Percentiles rank a stretch among this genome's conserved stretches.
Conservation (phyloP, 176 grass and related monocot genomes). For the Metroxylon sagu region DNA sequence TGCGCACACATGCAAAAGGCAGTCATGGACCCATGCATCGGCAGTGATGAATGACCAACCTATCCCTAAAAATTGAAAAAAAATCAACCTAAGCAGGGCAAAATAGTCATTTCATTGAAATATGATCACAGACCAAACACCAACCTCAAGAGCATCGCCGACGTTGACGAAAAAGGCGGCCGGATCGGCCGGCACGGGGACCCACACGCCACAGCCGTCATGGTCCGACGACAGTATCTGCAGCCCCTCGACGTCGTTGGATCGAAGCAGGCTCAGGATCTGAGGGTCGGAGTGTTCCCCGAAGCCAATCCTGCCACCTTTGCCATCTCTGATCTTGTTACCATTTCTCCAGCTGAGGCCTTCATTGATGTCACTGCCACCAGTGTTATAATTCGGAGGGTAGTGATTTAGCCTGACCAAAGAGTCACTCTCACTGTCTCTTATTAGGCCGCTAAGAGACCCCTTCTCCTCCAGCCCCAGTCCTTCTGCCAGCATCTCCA, state of each 20-base stretch:
- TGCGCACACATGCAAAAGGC: no score
- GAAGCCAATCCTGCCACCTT: slow-evolving; percentile 41
- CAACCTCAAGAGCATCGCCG: slow-evolving; percentile 82
- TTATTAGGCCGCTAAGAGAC: slow-evolving; percentile 55
- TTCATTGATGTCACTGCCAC: no score
- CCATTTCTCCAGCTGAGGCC: no score
- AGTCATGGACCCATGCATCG: no score
- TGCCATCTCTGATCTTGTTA: no score
- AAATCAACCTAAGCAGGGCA: no score
- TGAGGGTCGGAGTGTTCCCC: slow-evolving; percentile 91
- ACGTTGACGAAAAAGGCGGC: slow-evolving; percentile 67
- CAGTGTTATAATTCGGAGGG: slow-evolving; percentile 27
- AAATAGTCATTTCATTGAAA: no score
- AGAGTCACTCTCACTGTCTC: slow-evolving; percentile 66
- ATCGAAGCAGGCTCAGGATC: slow-evolving; percentile 68
- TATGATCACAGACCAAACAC: neutral
- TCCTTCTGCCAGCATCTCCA: slow-evolving; percentile 76
- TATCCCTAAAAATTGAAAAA: no score
- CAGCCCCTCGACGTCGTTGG: slow-evolving; percentile 70
- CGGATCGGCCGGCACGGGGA: slow-evolving; percentile 52
- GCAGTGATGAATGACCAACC: no score
- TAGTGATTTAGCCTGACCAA: slow-evolving; percentile 94
- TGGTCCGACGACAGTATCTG: slow-evolving; percentile 37
- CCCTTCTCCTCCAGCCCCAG: slow-evolving; percentile 56
- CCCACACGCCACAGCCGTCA: slow-evolving; percentile 26